Base-by-base conservation (phyloP, 768 basidiomycete genomes). In the Lanmaoa rubissima region DNA sequence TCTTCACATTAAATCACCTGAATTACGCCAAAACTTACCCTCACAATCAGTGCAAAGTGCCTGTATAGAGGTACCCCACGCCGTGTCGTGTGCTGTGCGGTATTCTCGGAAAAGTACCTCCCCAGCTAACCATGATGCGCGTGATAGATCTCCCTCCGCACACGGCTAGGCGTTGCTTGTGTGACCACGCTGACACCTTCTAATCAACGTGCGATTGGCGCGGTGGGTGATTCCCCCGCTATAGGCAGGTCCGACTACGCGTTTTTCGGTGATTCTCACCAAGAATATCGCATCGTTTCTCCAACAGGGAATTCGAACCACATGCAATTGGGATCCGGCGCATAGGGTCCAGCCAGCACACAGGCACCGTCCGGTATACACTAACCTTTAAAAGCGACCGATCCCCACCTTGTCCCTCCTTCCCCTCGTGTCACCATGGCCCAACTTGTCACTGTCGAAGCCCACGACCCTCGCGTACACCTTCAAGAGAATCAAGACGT, bases 351-450 rank as follows among this genome's bases (percentile, higher is more conserved):
- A 31, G 17, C 7, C 31, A 10, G 26, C n/a, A 34, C 24, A 10
- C 53, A 54, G 49, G 42, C 48, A 53, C 54, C 19, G 17, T 9
- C 46, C 1, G 11, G 19, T 54, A 11, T 28, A 6, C 3, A 5
- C 10, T 2, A 32, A 11, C 34, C 17, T 13, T 58, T 59, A 53
- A 69, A 63, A 41, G 32, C 13, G 9, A 10, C 38, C 2, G 6
- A 4, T 19, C 16, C 31, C 39, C 24, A 16, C 35, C 12, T 41
- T 21, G 2, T 44, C 35, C 38, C 38, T 2, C 10, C n/a, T n/a
- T 57, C 47, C 35, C 26, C n/a, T 34, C 28, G 31, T 48, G 35
- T 39, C 16, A 6, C 42, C 28, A 71, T 71, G 71, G 61, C 65
- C 34, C 42, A 19, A 39, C 61, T 56, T 49, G 69, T 67, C 11